These are phyloP conservation scores for Ganoderma lucidum DNA, from an alignment of 1,284 basidiomycete genomes.

Conservation along the genomic window DNA sequence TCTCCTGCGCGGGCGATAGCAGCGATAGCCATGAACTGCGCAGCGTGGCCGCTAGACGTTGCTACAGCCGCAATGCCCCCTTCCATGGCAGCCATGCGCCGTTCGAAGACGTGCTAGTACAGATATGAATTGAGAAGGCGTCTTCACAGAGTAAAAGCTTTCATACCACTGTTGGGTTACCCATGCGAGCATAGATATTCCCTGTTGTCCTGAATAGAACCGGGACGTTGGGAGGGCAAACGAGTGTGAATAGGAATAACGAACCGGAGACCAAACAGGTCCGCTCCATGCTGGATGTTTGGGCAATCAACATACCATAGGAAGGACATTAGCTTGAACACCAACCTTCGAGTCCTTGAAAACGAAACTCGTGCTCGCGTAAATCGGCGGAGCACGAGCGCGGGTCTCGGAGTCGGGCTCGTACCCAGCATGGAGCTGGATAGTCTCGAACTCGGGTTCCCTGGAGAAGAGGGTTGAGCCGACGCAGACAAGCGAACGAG, in stretches of 20 bases:
- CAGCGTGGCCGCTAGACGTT: conserved; percentile 81
- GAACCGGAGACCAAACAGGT: conserved; percentile 80
- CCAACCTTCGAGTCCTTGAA: conserved; percentile 83
- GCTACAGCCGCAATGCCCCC: conserved; percentile 86
- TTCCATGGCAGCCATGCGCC: conserved; percentile 85
- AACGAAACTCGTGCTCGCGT: conserved; percentile 79
- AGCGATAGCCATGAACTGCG: conserved; percentile 82
- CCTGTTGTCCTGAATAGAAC: conserved; percentile 59
- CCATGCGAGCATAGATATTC: conserved; percentile 82
- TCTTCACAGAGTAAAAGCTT: background rate
- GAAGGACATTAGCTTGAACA: background rate
- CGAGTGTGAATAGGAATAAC: conserved; percentile 13
- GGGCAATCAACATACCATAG: background rate
- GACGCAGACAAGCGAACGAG: background rate
- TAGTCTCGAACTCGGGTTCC: conserved; percentile 81
- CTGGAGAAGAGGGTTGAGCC: conserved; percentile 39
- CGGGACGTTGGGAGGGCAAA: background rate
- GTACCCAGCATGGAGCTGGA: conserved; percentile 88
- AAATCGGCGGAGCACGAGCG: conserved; percentile 89
- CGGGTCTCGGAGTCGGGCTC: conserved; percentile 72
- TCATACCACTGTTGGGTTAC: conserved; percentile 87
- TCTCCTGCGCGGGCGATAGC: conserved; percentile 77
- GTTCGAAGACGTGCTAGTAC: conserved; percentile 81
- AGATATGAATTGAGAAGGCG: background rate
- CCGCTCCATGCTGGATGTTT: conserved; percentile 73